A percentile compares a stretch with the other conserved stretches of the same genome.
Evolutionary conservation across 257 asterid genomes (phyloP).

Genomic region (Scutellaria minor): DNA sequence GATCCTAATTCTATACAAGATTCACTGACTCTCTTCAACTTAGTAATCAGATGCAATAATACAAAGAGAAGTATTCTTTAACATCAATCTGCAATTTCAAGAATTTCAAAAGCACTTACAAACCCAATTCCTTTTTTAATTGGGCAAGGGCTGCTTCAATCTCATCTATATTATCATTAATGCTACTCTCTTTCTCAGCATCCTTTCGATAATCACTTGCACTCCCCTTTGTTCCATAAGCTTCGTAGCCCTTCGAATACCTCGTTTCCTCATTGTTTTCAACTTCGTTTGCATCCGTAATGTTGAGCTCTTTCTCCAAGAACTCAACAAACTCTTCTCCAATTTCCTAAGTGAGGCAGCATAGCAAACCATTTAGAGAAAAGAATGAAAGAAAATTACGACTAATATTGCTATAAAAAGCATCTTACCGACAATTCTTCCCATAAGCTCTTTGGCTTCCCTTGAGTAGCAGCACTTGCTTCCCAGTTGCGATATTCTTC

Average conservation of each 20-base stretch:
- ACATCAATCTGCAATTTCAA: not conserved
- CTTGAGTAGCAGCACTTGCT: conserved; percentile 63
- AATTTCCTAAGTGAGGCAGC: conserved; percentile 57
- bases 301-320: conserved; percentile 84
- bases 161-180: conserved; percentile 72
- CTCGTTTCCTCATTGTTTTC: conserved; percentile 34
- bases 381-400: not conserved
- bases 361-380: too few relatives aligned
- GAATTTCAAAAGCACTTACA: conserved; percentile 36
- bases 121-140: conserved; percentile 82
- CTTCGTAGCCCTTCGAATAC: conserved; percentile 37
- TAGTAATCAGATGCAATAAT: not conserved
- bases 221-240: conserved; percentile 42
- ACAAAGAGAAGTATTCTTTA: not conserved
- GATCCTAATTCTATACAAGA: not conserved
- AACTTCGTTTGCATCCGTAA: conserved; percentile 52
- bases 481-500: conserved; percentile 95
- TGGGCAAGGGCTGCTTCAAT: conserved; percentile 86
- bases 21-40: not conserved
- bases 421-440: conserved; percentile 83
- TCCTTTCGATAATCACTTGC: conserved; percentile 38
- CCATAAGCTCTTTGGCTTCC: conserved; percentile 92
- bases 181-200: conserved; percentile 45
- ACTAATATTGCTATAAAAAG: conserved; percentile 24
- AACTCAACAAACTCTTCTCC: conserved; percentile 97